These are phyloP conservation scores for Gryganskiella cystojenkinii DNA, from an alignment of 192 early-diverging fungal species.

Conservation along the genomic window DNA sequence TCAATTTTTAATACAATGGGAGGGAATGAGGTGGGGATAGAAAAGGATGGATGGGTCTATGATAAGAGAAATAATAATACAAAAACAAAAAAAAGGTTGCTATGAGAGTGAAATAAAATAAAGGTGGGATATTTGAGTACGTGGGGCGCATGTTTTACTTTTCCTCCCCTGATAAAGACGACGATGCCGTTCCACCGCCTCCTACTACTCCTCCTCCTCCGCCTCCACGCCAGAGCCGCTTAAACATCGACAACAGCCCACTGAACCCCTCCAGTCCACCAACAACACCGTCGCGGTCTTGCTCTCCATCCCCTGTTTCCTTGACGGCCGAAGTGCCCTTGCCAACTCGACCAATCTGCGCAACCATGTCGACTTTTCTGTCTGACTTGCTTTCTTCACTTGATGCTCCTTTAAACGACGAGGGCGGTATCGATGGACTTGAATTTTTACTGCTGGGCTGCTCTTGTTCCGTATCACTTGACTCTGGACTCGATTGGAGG, in stretches of 20 bases:
- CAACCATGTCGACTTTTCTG: neutral
- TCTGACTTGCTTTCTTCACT: too few species aligned
- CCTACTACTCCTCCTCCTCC: conserved; percentile 1
- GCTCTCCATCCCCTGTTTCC: neutral
- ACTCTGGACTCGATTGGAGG: too few species aligned
- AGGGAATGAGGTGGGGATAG: too few species aligned
- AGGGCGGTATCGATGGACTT: neutral
- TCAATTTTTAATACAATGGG: too few species aligned
- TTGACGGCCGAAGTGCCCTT: neutral
- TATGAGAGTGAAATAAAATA: too few species aligned
- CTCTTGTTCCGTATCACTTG: neutral
- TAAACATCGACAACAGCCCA: conserved; percentile 39
- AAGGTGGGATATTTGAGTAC: too few species aligned
- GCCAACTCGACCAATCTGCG: neutral
- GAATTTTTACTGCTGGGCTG: neutral
- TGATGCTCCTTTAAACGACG: too few species aligned
- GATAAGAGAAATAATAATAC: too few species aligned
- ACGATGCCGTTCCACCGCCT: neutral
- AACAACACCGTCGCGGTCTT: too few species aligned
- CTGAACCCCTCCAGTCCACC: conserved; percentile 13
- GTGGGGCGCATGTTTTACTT: too few species aligned
- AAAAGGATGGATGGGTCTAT: too few species aligned
- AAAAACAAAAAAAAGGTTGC: too few species aligned
- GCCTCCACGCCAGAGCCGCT: conserved; percentile 29
- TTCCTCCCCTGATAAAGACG: neutral